Evolutionary conservation across 768 basidiomycete genomes (phyloP), one percentile per base, ranked within the genome.

Genomic region (Leucocoprinus leucothites): DNA sequence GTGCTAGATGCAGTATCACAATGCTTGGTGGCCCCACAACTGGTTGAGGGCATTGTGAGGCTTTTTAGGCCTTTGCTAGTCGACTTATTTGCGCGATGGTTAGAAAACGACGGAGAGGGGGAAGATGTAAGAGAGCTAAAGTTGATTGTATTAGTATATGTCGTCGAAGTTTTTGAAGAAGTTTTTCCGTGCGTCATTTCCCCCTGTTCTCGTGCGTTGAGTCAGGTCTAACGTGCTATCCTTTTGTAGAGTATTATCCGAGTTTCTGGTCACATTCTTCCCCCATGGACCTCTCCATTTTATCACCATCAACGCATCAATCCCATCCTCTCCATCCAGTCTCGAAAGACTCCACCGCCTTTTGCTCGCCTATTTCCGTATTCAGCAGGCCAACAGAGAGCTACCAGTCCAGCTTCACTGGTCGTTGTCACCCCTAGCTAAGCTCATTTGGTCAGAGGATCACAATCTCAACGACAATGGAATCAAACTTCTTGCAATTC

Each of bases 41-140:
- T 56, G 40, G 46, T 52, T 31, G 40, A 53, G 34, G 63, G 73
- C 11, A 75, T 98, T 57, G 82, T 88, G 18, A 74, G 71, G 5
- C 59, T 79, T 9, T 98, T 89, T 70, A 74, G 88, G 58, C 94
- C 95, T 3, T 69, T 98, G 50, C 67, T 93, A 36, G 62, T 88
- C 24, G 90, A 96, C 67, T 71, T 98, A 22, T 86, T 86, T 63
- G 89, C 89, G 3, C 71, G 89, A 63, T 97, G 92, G 93, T 65
- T 95, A 40, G 73, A 86, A 18, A 62, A 74, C 35, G 69, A 78
- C 56, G 64, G 77, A 31, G 70, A 75, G 21, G 78, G 82, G 52
- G 77, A 80, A 68, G 78, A 58, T 64, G 77, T 31, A 69, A 76
- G 21, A 77, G 83, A 36, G 77, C 80, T 61, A 69, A 66, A 48